These are phyloP conservation scores for Penicillium crustosum DNA, from an alignment of 2,329 filamentous ascomycete genomes.

Conservation along the genomic window DNA sequence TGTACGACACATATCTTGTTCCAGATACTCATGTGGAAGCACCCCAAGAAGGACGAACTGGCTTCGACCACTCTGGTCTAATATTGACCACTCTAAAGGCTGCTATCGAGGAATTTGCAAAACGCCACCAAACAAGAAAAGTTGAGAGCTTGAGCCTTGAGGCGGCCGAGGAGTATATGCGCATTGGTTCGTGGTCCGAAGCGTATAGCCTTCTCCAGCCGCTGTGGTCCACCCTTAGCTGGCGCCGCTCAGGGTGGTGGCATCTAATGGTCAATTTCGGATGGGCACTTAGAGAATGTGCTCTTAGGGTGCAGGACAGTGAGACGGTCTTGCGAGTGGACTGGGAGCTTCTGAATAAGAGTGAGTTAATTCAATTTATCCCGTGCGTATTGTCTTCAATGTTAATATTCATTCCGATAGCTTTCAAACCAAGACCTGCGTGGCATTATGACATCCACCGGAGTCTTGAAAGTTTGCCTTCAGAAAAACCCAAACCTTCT, in stretches of 20 bases:
- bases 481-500: conserved; percentile 43
- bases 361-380: conserved; percentile 26
- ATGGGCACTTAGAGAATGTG: conserved; percentile 56
- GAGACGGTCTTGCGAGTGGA: conserved; percentile 54
- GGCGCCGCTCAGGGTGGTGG: conserved; percentile 63
- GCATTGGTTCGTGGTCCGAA: conserved; percentile 50
- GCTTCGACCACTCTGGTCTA: conserved; percentile 53
- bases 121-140: conserved; percentile 54
- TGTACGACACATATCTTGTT: conserved; percentile 62
- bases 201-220: conserved; percentile 53
- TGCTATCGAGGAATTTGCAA: conserved; percentile 53
- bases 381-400: not conserved
- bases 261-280: conserved; percentile 54
- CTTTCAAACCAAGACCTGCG: conserved; percentile 36
- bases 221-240: conserved; percentile 58
- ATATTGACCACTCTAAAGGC: conserved; percentile 51
- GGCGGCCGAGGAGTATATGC: conserved; percentile 55
- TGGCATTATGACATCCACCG: conserved; percentile 50
- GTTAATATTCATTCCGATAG: conserved; percentile 23
- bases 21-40: conserved; percentile 59
- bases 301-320: conserved; percentile 45
- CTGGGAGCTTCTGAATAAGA: conserved; percentile 55
- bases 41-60: conserved; percentile 43
- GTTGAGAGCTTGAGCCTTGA: conserved; percentile 57
- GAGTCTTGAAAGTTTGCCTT: conserved; percentile 43